Evolutionary conservation across 768 basidiomycete genomes (phyloP), one percentile per base, ranked within the genome.

Genomic region (Calocera viscosa): DNA sequence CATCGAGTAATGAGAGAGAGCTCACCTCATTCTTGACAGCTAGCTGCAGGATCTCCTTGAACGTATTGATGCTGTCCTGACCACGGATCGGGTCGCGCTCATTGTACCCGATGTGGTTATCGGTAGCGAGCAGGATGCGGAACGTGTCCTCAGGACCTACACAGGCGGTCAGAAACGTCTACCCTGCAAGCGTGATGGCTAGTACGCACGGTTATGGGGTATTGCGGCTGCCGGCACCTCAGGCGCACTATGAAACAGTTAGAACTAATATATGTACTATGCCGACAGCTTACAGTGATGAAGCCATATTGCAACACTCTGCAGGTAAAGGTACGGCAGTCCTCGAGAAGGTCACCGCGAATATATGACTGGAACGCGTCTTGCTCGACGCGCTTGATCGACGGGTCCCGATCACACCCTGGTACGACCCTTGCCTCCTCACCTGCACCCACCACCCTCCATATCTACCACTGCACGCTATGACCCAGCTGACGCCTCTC

Each of bases 21-120:
- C 88, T 71, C 73, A 92, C 93, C 71, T 94, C 87, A 70, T 91
- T 79, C 71, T 94, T 94, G 17, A 88, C 85, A 1, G 93, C 95
- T 7, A 98, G 78, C 73, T 96, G 86, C 22, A 99, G 78, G 64
- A 99, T 91, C 78, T 99, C 96, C 71, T 82, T 83, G 77, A 99
- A 99, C 0, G 94, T 91, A 76, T 95, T 89, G 71, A 99, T 90
- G 1, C 93, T 90, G 74, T 99, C 96, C 75, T 91, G 88, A 0
- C 95, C 94, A 33, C 96, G 84, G 47, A 97, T 81, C 1, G 96
- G 94, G 74, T 99, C 96, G 68, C 92, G 83, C 77, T 98, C 95
- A 69, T 88, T 82, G 77, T 91, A 96, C 0, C 96, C 96, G 69
- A 99, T 89, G 72, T 97, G 94, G 71, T 92, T 95, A 77, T 97